A percentile compares a stretch with the other conserved stretches of the same genome.
phyloP scores from a whole-genome alignment of 768 basidiomycete species.

The Filobasidium floriforme region DNA sequence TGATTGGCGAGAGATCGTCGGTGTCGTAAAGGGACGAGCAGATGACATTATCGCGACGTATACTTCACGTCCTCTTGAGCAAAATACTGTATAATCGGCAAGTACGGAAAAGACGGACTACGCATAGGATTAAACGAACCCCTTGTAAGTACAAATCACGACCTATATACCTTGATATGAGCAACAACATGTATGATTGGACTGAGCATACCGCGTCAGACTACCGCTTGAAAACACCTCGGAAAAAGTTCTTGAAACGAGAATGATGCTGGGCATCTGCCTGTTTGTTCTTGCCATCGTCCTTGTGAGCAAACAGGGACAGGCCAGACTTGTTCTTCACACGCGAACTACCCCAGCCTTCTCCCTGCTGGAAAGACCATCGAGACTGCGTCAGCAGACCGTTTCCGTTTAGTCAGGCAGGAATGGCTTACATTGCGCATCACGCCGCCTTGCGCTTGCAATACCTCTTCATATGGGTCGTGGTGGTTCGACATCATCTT shows the following conservation, averaged over 20 bases:
- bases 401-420: too few species aligned
- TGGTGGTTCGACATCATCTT: background rate
- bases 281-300: constrained; percentile 3
- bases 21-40: constrained; percentile 36
- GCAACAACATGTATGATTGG: background rate
- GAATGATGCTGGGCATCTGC: background rate
- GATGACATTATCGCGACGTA: background rate
- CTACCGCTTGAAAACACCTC: constrained; percentile 4
- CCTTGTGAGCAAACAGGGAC: constrained; percentile 1
- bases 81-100: too few species aligned
- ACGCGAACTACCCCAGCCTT: constrained; percentile 6
- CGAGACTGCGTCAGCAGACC: background rate
- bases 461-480: background rate
- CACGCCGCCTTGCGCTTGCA: background rate
- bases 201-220: background rate
- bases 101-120: too few species aligned
- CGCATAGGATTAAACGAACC: too few species aligned
- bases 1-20: constrained; percentile 78
- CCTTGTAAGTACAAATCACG: background rate
- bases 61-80: background rate
- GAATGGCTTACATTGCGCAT: constrained; percentile 8
- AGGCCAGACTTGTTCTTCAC: background rate
- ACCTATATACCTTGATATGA: background rate
- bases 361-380: constrained; percentile 3
- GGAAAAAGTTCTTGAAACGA: constrained; percentile 18